Evolutionary conservation across 192 early-diverging fungal species (phyloP).

Genomic region (Coemansia sp.): DNA sequence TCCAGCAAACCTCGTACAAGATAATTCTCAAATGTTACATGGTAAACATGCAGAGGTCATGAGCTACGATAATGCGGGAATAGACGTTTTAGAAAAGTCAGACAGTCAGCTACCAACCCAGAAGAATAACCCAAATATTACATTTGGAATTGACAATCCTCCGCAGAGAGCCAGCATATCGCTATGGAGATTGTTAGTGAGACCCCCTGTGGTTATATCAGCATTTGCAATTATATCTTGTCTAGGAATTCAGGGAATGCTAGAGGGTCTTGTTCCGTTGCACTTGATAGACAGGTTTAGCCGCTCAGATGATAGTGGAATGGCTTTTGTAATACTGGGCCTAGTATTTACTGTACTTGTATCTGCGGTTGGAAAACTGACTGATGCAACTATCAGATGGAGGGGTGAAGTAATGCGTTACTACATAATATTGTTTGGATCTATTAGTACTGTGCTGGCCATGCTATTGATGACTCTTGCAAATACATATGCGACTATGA

Average conservation of each 20-base stretch:
- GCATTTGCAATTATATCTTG: constrained; percentile 18
- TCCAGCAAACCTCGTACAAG: neutral
- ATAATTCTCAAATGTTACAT: neutral
- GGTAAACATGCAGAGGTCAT: neutral
- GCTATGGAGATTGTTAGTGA: constrained; percentile 17
- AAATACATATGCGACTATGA: constrained; percentile 24
- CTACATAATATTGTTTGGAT: constrained; percentile 26
- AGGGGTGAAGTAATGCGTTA: constrained; percentile 28
- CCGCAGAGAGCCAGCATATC: constrained; percentile 2
- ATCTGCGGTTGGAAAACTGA: constrained; percentile 19
- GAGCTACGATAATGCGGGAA: neutral
- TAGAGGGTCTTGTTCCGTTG: constrained; percentile 28
- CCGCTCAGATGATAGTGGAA: constrained; percentile 11
- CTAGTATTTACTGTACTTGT: constrained; percentile 22
- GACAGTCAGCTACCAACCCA: neutral
- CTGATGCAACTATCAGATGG: constrained; percentile 17
- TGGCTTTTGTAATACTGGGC: constrained; percentile 33
- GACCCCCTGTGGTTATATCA: constrained; percentile 22
- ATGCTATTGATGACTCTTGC: constrained; percentile 25
- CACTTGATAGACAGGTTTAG: constrained; percentile 27
- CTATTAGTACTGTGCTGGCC: constrained; percentile 8
- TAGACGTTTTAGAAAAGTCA: neutral
- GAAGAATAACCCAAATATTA: neutral
- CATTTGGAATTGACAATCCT: neutral
- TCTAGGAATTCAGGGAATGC: constrained; percentile 31